Conservation (phyloP, 2,329 filamentous ascomycete genomes). For the Verticillium alfalfae region DNA sequence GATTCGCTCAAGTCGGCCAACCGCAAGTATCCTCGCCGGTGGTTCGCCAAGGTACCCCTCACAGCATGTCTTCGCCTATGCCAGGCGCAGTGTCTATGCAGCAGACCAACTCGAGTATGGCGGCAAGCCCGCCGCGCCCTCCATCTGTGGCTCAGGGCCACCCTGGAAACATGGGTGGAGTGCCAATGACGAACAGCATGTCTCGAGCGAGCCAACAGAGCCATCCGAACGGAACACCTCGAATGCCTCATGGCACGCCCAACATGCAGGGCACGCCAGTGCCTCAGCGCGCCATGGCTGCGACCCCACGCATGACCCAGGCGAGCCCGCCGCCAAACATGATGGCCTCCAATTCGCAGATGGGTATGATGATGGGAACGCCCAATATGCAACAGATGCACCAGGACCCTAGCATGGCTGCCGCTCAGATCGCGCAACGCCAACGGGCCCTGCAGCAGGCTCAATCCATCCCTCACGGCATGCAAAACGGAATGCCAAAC, state of each 20-base stretch:
- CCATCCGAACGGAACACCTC: slow-evolving; percentile 57
- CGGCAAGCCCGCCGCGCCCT: slow-evolving; percentile 61
- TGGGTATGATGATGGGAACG: slow-evolving; percentile 37
- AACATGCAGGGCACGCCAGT: slow-evolving; percentile 59
- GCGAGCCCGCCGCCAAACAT: slow-evolving; percentile 55
- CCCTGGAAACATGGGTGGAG: slow-evolving; percentile 41
- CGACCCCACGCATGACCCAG: slow-evolving; percentile 59
- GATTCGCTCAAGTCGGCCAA: slow-evolving; percentile 55
- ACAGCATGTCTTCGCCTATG: slow-evolving; percentile 61
- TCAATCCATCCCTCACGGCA: slow-evolving; percentile 21
- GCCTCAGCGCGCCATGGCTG: slow-evolving; percentile 41
- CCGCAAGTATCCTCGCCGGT: slow-evolving; percentile 64
- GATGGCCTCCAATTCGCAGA: slow-evolving; percentile 52
- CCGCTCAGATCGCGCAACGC: slow-evolving; percentile 42
- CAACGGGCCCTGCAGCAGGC: slow-evolving; percentile 39
- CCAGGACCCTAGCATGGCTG: slow-evolving; percentile 31
- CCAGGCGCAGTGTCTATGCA: slow-evolving; percentile 60
- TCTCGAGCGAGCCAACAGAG: slow-evolving; percentile 63
- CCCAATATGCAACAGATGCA: slow-evolving; percentile 29
- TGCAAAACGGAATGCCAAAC: slow-evolving; percentile 27
- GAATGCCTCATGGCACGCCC: slow-evolving; percentile 56
- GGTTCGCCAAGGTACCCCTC: slow-evolving; percentile 57
- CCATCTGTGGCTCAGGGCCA: slow-evolving; percentile 60
- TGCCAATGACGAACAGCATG: slow-evolving; percentile 58
- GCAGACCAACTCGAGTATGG: slow-evolving; percentile 61